Percentiles rank a stretch among this genome's conserved stretches.
Evolutionary conservation across 371 early-diverging fungal genomes (phyloP).

Genomic region (Mortierella sp.): DNA sequence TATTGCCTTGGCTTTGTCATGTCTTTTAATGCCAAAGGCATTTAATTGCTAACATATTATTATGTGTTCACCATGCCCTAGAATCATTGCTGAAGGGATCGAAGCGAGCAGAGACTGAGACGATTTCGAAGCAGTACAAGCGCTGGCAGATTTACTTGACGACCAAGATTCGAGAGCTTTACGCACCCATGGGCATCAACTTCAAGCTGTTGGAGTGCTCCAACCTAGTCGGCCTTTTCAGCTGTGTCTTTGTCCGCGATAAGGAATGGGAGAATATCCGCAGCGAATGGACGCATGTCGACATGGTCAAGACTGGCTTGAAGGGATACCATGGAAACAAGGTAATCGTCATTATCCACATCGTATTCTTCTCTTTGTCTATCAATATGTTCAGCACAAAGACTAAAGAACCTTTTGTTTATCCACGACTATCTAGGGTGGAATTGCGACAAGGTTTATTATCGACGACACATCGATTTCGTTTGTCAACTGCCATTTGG

Average conservation of each 20-base stretch:
- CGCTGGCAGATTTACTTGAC: constrained; percentile 81
- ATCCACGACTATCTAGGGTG: constrained; percentile 68
- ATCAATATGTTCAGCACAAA: not conserved
- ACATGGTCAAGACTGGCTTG: constrained; percentile 85
- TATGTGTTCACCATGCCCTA: constrained; percentile 34
- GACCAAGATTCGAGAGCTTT: constrained; percentile 64
- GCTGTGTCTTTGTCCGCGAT: constrained; percentile 72
- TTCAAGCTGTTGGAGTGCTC: constrained; percentile 77
- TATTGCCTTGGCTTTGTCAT: not conserved
- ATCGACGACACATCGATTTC: constrained; percentile 85
- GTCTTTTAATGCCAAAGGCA: not conserved
- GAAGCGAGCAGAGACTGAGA: constrained; percentile 69
- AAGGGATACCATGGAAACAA: constrained; percentile 92
- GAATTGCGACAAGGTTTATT: constrained; percentile 81
- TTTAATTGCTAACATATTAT: constrained; percentile 3
- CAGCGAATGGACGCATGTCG: constrained; percentile 57
- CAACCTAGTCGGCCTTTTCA: constrained; percentile 87
- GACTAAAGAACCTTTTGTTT: no score
- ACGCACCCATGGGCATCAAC: constrained; percentile 56
- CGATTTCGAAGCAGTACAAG: constrained; percentile 70
- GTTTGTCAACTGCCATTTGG: constrained; percentile 89
- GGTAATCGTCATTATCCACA: no score
- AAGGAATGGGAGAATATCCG: constrained; percentile 58
- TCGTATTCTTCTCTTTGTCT: not conserved
- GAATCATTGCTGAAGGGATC: constrained; percentile 73